These are phyloP conservation scores for Cytospora paraplurivora DNA, from an alignment of 2,329 filamentous ascomycete genomes.

Conservation along the genomic window DNA sequence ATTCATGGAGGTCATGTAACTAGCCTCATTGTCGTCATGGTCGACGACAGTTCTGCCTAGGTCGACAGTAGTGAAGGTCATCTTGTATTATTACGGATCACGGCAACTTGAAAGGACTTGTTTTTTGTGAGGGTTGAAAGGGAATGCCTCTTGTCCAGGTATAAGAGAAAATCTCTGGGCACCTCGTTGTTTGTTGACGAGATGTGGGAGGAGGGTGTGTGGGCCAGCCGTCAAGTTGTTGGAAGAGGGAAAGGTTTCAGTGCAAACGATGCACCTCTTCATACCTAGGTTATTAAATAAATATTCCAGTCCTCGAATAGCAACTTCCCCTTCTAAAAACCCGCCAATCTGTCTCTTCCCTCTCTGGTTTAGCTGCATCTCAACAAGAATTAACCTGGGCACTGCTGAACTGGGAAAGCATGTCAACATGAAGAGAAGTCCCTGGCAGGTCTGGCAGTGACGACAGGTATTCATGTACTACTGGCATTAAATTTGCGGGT, in stretches of 20 bases:
- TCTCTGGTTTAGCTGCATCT: background rate
- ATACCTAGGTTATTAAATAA: background rate
- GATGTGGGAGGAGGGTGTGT: background rate
- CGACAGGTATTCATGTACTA: background rate
- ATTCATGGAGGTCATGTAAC: constrained; percentile 13
- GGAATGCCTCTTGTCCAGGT: background rate
- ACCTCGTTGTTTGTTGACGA: background rate
- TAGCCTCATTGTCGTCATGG: background rate
- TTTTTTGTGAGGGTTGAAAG: background rate
- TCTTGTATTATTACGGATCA: background rate
- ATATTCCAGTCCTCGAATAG: background rate
- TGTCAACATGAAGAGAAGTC: background rate
- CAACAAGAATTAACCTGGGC: background rate
- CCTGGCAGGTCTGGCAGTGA: background rate
- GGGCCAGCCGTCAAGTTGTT: background rate
- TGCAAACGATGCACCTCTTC: background rate
- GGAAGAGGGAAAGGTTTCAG: background rate
- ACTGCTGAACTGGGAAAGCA: background rate
- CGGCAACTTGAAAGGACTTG: background rate
- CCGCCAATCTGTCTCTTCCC: background rate
- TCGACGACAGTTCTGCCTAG: background rate
- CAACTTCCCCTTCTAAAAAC: background rate
- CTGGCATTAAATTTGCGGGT: background rate
- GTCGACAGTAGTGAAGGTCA: background rate
- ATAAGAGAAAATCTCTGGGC: background rate